Percentiles rank a stretch among this genome's conserved stretches.
These are phyloP conservation scores for Epichloe gansuensis DNA, from an alignment of 2,329 filamentous ascomycete genomes.

Conservation along the genomic window DNA sequence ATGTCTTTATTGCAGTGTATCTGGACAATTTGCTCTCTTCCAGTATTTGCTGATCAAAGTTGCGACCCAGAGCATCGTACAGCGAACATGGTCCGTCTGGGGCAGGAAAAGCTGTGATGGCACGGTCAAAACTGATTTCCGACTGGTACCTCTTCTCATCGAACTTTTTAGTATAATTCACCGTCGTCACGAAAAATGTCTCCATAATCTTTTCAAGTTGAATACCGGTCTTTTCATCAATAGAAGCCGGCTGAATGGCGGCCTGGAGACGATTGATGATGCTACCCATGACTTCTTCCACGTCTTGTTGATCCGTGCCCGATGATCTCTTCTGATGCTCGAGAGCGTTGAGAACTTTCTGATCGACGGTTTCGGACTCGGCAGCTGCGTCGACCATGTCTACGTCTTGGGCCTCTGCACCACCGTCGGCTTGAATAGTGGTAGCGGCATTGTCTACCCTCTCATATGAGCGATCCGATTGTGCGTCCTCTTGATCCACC, in stretches of 20 bases:
- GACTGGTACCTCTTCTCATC: slow-evolving; percentile 27
- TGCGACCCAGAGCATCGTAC: slow-evolving; percentile 73
- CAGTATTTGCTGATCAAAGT: slow-evolving; percentile 70
- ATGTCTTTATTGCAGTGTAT: slow-evolving; percentile 60
- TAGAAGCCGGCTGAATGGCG: slow-evolving; percentile 63
- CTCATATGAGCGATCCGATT: slow-evolving; percentile 23
- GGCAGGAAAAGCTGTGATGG: slow-evolving; percentile 48
- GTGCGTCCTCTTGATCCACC: slow-evolving; percentile 30
- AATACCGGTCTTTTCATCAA: slow-evolving; percentile 51
- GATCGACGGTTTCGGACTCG: slow-evolving; percentile 29
- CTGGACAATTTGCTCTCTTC: slow-evolving; percentile 49
- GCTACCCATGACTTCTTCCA: slow-evolving; percentile 89
- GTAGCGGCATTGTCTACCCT: slow-evolving; percentile 16
- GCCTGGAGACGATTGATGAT: slow-evolving; percentile 85
- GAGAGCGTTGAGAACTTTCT: slow-evolving; percentile 32
- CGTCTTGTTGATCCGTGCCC: slow-evolving; percentile 73
- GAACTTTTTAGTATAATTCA: slow-evolving; percentile 46
- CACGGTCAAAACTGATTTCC: slow-evolving; percentile 46
- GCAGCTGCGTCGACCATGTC: slow-evolving; percentile 18
- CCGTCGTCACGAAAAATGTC: slow-evolving; percentile 50
- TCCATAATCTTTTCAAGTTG: slow-evolving; percentile 73
- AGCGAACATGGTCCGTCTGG: slow-evolving; percentile 45
- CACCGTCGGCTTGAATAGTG: slow-evolving; percentile 7
- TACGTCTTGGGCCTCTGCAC: slow-evolving; percentile 11
- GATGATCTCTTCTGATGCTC: slow-evolving; percentile 34